Evolutionary conservation across 2,329 filamentous ascomycete species (phyloP).

Genomic region (Diplocarpon mali): DNA sequence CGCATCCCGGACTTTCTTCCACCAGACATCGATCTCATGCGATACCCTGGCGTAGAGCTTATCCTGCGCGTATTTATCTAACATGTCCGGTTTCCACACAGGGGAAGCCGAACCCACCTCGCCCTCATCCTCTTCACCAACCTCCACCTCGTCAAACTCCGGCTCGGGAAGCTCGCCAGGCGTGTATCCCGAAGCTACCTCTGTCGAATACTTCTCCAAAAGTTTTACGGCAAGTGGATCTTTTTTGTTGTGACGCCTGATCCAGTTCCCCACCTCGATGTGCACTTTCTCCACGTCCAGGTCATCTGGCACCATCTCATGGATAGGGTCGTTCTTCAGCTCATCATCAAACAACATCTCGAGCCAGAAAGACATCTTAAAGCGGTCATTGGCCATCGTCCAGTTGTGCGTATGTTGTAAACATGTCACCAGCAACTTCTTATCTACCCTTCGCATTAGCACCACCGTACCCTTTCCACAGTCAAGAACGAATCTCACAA

Average conservation of each 20-base stretch:
- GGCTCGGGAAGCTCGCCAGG: slow-evolving; percentile 22
- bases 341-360: slow-evolving; percentile 53
- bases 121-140: slow-evolving; percentile 11
- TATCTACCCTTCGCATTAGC: slow-evolving; percentile 34
- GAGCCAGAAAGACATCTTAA: slow-evolving; percentile 61
- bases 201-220: slow-evolving; percentile 40
- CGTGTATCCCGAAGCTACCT: slow-evolving; percentile 25
- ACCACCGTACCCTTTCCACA: neutral
- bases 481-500: slow-evolving; percentile 34
- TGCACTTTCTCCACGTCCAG: slow-evolving; percentile 48
- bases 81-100: slow-evolving; percentile 31
- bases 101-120: slow-evolving; percentile 14
- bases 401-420: slow-evolving; percentile 59
- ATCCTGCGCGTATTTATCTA: slow-evolving; percentile 49
- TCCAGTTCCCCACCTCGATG: slow-evolving; percentile 50
- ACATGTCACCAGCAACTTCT: slow-evolving; percentile 54
- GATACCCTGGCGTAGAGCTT: slow-evolving; percentile 49
- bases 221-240: slow-evolving; percentile 44
- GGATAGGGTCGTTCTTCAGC: slow-evolving; percentile 38
- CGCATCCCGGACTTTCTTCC: slow-evolving; percentile 47
- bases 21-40: slow-evolving; percentile 54
- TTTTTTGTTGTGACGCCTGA: slow-evolving; percentile 48
- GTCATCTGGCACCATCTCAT: slow-evolving; percentile 36
- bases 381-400: slow-evolving; percentile 57
- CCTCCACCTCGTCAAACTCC: slow-evolving; percentile 10